Evolutionary conservation across 495 filamentous ascomycete genomes (phyloP), one percentile per base, ranked within the genome.

Genomic region (Peziza echinospora): DNA sequence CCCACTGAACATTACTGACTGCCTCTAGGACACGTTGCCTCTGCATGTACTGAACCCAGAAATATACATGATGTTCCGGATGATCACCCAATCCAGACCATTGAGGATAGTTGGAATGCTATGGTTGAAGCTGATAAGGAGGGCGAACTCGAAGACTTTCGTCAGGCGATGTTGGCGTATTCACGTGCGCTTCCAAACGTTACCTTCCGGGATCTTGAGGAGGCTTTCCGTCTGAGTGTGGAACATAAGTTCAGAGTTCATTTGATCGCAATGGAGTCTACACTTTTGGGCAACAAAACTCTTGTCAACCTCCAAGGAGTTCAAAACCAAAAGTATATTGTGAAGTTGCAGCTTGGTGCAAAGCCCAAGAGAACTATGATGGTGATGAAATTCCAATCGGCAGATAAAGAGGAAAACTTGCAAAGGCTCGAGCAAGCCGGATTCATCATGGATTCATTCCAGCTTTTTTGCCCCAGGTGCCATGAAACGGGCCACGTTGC

Each of bases 281-380:
- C 73, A 26, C 48, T 78, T 5, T 59, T 66, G 0, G 55, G 67
- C 13, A 77, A 76, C 4, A 69, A 80, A 51, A 86, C 75, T 47
- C 72, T 81, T 49, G 82, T 94, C 63, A 76, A 89, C 49, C 69
- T 93, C 7, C 79, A 93, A 51, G 89, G 89, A 19, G 77, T 84
- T 47, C 58, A 77, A 2, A 72, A 80, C 55, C 74, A 77, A 57
- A 78, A 78, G 53, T 93, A 80, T 56, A 66, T 71, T 10, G 74
- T 92, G 49, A 71, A 72, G 0, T 82, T 80, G 54, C 77, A 73
- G 50, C 77, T 73, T 55, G 67, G 64, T 28, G 53, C 64, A 19
- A 79, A 78, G 52, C 73, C 83, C 0, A 67, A 66, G 21, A 80
- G 86, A 24, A 68, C 68, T 1, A 73, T 68, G 44, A 60, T 70